Evolutionary conservation across 345 rosid genomes (phyloP).

Genomic region (Eucalyptus brandiana): DNA sequence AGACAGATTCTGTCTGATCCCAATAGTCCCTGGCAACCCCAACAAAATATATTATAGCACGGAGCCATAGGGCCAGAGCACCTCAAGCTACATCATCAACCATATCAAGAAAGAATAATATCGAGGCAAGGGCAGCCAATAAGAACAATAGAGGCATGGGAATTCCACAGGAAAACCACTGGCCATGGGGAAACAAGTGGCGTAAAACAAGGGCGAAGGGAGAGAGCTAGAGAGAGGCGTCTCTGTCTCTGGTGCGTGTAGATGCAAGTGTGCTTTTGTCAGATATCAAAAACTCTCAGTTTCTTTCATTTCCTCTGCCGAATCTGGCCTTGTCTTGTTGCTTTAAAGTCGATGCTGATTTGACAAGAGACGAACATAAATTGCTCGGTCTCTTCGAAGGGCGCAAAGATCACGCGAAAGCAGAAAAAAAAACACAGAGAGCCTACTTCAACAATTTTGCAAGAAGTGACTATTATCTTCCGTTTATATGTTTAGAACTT

Average conservation of each 20-base stretch:
- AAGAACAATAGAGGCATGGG: not conserved
- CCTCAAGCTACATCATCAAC: not conserved
- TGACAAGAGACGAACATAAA: not conserved
- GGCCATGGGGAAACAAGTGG: conserved; percentile 13
- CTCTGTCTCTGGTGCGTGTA: not conserved
- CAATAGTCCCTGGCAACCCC: not conserved
- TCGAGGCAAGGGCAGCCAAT: not conserved
- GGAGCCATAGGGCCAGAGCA: not conserved
- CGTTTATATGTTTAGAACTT: not conserved
- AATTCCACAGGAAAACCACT: not conserved
- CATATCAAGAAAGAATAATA: not conserved
- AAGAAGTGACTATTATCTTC: not conserved
- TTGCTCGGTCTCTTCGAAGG: not conserved
- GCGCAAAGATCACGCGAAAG: not conserved
- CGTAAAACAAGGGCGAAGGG: not conserved
- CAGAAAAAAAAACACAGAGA: not conserved
- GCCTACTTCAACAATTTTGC: not conserved
- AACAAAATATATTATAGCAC: not conserved
- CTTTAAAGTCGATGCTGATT: not conserved
- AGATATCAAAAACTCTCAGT: not conserved
- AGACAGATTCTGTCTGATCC: not conserved
- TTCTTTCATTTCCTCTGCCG: not conserved
- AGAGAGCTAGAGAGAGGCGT: not conserved
- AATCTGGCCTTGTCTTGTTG: not conserved
- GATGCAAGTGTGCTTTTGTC: not conserved